Percentiles rank a stretch among this genome's conserved stretches.
Conservation (phyloP, 2,329 filamentous ascomycete genomes). For the Penicillium concentricum region DNA sequence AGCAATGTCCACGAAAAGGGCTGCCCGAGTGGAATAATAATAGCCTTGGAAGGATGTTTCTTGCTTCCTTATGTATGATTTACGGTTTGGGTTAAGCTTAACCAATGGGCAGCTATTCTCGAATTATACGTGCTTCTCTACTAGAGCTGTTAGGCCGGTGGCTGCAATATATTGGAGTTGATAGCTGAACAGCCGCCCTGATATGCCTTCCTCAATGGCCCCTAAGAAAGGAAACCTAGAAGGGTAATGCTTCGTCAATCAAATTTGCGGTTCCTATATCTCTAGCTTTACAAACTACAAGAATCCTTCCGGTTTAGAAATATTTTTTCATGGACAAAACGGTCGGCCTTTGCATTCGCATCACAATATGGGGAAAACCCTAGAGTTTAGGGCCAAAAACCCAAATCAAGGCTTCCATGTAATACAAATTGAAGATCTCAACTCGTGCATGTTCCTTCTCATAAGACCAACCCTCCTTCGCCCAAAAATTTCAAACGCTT, state of each 20-base stretch:
- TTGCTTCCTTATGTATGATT: too few species aligned
- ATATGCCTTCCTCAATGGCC: too few species aligned
- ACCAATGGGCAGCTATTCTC: too few species aligned
- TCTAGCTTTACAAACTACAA: neutral
- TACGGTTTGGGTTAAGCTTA: too few species aligned
- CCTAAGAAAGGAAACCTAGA: too few species aligned
- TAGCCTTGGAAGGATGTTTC: too few species aligned
- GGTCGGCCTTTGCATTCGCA: constrained; percentile 1
- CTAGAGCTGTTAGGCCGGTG: too few species aligned
- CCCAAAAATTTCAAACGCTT: neutral
- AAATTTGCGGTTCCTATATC: neutral
- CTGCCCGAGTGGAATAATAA: neutral
- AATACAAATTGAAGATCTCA: neutral
- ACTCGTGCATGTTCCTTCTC: neutral
- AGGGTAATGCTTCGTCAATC: too few species aligned
- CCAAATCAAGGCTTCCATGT: neutral
- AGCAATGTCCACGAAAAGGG: too few species aligned
- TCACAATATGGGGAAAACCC: constrained; percentile 4
- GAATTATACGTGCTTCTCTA: too few species aligned
- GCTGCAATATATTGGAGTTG: too few species aligned
- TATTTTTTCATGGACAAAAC: neutral
- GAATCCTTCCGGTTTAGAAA: neutral
- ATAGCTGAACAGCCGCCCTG: too few species aligned
- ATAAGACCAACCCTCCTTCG: neutral
- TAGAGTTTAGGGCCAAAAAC: neutral